These are phyloP conservation scores for Nicotiana paniculata DNA, from an alignment of 257 asterid species.

Conservation along the genomic window DNA sequence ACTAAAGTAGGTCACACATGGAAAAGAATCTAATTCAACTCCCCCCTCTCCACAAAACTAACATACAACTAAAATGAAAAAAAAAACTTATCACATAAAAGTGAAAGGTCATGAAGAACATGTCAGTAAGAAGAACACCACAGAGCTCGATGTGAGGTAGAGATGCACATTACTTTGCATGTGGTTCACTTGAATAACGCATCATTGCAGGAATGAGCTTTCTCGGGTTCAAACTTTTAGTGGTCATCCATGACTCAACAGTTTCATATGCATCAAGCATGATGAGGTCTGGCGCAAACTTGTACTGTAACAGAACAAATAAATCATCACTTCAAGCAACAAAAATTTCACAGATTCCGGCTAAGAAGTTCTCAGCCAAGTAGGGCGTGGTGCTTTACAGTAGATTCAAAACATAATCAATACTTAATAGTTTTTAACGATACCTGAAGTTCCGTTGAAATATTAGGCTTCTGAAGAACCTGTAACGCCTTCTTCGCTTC, in stretches of 20 bases:
- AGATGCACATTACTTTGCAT: constrained; percentile 66
- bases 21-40: background rate
- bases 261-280: constrained; percentile 99
- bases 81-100: background rate
- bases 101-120: background rate
- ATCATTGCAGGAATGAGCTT: constrained; percentile 99
- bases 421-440: background rate
- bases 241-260: constrained; percentile 96
- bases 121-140: constrained; percentile 4
- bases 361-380: background rate
- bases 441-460: constrained; percentile 89
- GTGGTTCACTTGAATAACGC: constrained; percentile 98
- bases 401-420: background rate
- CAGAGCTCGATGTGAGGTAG: constrained; percentile 2
- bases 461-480: constrained; percentile 95
- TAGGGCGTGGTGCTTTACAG: background rate
- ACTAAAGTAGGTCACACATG: background rate
- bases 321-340: constrained; percentile 12
- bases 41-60: background rate
- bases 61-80: background rate
- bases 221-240: constrained; percentile 79
- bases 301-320: constrained; percentile 60
- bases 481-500: constrained; percentile 96
- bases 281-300: constrained; percentile 94
- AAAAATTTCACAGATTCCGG: background rate